Percentiles rank a stretch among this genome's conserved stretches.
These are phyloP conservation scores for Metarhizium anisopliae DNA, from an alignment of 2,329 filamentous ascomycete genomes.

Conservation along the genomic window DNA sequence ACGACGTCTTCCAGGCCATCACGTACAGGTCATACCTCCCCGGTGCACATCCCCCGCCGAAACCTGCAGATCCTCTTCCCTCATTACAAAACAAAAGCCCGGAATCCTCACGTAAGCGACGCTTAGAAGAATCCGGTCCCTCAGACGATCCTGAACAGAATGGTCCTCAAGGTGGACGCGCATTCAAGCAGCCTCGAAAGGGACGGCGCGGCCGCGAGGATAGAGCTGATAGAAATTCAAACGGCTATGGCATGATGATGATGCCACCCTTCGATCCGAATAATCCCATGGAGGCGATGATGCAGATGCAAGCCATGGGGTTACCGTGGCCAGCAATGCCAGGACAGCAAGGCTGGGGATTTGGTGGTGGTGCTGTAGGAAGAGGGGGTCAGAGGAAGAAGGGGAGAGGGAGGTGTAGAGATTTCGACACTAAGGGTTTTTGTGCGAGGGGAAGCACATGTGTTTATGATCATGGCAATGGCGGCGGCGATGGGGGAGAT, in stretches of 20 bases:
- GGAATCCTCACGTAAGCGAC: constrained; percentile 23
- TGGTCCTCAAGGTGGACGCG: constrained; percentile 20
- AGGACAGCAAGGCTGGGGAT: constrained; percentile 18
- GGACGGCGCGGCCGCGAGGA: constrained; percentile 29
- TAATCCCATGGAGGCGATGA: constrained; percentile 52
- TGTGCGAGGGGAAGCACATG: constrained; percentile 61
- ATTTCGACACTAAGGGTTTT: constrained; percentile 66
- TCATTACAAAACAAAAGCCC: not conserved
- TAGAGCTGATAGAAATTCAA: constrained; percentile 12
- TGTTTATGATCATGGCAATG: constrained; percentile 54
- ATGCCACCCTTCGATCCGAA: constrained; percentile 44
- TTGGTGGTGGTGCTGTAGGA: constrained; percentile 1
- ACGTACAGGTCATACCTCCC: constrained; percentile 52
- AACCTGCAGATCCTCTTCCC: not conserved
- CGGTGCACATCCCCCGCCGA: constrained; percentile 26
- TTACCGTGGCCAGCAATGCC: constrained; percentile 32
- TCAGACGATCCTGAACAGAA: not conserved
- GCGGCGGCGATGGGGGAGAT: constrained; percentile 8
- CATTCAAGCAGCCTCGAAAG: constrained; percentile 52
- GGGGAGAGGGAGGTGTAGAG: constrained; percentile 45
- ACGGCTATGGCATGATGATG: constrained; percentile 6
- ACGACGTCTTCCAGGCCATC: constrained; percentile 62
- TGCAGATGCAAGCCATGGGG: constrained; percentile 52
- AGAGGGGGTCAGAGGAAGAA: constrained; percentile 25
- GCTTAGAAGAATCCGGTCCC: constrained; percentile 22